Evolutionary conservation across 495 filamentous ascomycete genomes (phyloP), one percentile per base, ranked within the genome.

Genomic region (Massariosphaeria phaeospora): DNA sequence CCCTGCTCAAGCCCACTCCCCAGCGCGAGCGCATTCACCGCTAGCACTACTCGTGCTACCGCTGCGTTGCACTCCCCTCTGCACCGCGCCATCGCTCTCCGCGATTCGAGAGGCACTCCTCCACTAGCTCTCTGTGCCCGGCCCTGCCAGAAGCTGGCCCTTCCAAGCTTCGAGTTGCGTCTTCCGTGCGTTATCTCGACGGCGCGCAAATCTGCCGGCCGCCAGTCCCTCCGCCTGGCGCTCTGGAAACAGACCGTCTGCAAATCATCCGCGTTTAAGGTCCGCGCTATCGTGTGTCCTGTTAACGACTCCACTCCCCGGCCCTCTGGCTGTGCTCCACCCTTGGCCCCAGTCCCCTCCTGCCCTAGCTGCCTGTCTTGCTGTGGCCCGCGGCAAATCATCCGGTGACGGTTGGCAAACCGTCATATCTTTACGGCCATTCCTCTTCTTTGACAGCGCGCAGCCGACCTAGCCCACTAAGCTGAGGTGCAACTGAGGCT

Each of bases 391-490:
- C 59, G 49, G 47, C 63, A 52, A 59, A 59, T 66, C 57, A 53
- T 39, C 55, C 47, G 52, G 30, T 53, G 54, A 54, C 59, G 59
- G 53, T 55, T 50, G 54, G 17, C 53, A 57, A 62, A 57, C 61
- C 67, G 61, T 70, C 67, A 66, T 61, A 73, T 73, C 68, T 69
- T 68, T 58, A 61, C 56, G 57, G 63, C 59, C 65, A 65, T 55
- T 48, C 65, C 61, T 62, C 42, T 62, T 59, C 41, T 45, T 58
- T 58, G 31, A 46, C 55, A 39, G 55, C 39, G 57, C 53, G 54
- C 63, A 61, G 9, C 47, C 35, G 42, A 48, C 50, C 61, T 35
- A 59, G 67, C 57, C 48, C 49, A 41, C 59, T 47, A 48, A 59
- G 59, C 23, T 65, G 62, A 52, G 61, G 65, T 64, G 69, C 66